A percentile compares a stretch with the other conserved stretches of the same genome.
Conservation (phyloP, 2,329 filamentous ascomycete species). For the Sordariomycetes sp. region DNA sequence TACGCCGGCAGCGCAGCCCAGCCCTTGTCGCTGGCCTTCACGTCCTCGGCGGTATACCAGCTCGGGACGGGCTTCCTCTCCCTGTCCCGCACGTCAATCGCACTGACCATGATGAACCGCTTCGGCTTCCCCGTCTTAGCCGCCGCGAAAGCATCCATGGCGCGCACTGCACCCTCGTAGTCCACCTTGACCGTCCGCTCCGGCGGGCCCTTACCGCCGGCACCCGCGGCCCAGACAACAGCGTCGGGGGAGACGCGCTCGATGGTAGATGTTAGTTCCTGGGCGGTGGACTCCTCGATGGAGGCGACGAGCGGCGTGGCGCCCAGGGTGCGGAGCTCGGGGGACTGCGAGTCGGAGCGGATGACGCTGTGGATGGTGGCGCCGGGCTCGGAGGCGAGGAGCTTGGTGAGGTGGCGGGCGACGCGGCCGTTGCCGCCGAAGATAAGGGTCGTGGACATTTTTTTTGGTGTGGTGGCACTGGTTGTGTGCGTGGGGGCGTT, state of each 20-base stretch:
- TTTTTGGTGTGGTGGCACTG: not conserved
- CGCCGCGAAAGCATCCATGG: slow-evolving; percentile 27
- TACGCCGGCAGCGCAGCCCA: slow-evolving; percentile 24
- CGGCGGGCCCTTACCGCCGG: slow-evolving; percentile 12
- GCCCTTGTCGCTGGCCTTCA: slow-evolving; percentile 17
- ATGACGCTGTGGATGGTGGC: slow-evolving; percentile 14
- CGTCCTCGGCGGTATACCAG: slow-evolving; percentile 27
- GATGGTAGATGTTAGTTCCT: slow-evolving; percentile 22
- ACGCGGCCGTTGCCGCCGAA: slow-evolving; percentile 14
- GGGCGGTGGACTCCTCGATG: slow-evolving; percentile 22
- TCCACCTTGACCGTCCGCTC: slow-evolving; percentile 29
- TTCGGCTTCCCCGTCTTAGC: slow-evolving; percentile 18
- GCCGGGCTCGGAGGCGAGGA: slow-evolving; percentile 8
- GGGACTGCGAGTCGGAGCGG: slow-evolving; percentile 16
- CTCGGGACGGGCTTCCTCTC: slow-evolving; percentile 19
- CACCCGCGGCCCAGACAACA: slow-evolving; percentile 19
- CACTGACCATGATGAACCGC: slow-evolving; percentile 30
- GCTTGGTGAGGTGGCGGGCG: slow-evolving; percentile 10
- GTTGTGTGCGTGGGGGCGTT: not conserved
- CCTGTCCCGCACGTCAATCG: slow-evolving; percentile 27
- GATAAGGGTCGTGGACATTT: slow-evolving; percentile 12
- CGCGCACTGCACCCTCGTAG: slow-evolving; percentile 26
- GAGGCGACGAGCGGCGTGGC: slow-evolving; percentile 26
- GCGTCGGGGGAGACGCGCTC: slow-evolving; percentile 15
- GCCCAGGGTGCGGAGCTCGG: slow-evolving; percentile 22